phyloP scores from a whole-genome alignment of 2,329 filamentous ascomycete species.

The Coniosporium tulheliwenetii region DNA sequence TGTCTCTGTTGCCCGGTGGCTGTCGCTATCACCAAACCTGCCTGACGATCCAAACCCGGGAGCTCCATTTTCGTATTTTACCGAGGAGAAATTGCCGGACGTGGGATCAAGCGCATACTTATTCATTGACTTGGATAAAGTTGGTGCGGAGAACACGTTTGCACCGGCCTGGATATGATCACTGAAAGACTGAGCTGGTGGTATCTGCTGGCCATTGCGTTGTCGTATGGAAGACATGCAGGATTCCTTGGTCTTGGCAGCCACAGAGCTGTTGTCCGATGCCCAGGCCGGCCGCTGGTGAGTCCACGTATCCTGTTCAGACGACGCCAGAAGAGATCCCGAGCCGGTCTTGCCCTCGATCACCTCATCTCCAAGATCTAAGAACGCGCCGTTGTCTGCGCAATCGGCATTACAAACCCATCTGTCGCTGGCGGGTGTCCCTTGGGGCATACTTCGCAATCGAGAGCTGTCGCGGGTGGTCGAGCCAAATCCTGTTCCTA shows the following conservation, averaged over 20 bases:
- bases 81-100: neutral
- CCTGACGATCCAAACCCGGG: constrained; percentile 16
- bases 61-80: no score
- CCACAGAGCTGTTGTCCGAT: constrained; percentile 24
- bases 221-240: no score
- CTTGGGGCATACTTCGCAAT: constrained; percentile 1
- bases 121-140: constrained; percentile 5
- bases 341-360: constrained; percentile 49
- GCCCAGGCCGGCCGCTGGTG: constrained; percentile 44
- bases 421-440: neutral
- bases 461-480: constrained; percentile 9
- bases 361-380: constrained; percentile 12
- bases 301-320: constrained; percentile 51
- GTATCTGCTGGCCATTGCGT: no score
- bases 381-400: constrained; percentile 15
- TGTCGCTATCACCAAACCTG: constrained; percentile 13
- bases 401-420: neutral
- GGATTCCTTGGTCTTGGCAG: no score
- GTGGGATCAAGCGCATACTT: constrained; percentile 5
- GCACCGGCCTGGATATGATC: no score
- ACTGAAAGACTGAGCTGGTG: no score
- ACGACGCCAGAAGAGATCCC: constrained; percentile 50
- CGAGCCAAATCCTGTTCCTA: constrained; percentile 8
- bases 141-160: no score
- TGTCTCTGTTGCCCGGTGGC: constrained; percentile 12